A percentile compares a stretch with the other conserved stretches of the same genome.
These are phyloP conservation scores for Calonectria montana DNA, from an alignment of 2,329 filamentous ascomycete genomes.

Conservation along the genomic window DNA sequence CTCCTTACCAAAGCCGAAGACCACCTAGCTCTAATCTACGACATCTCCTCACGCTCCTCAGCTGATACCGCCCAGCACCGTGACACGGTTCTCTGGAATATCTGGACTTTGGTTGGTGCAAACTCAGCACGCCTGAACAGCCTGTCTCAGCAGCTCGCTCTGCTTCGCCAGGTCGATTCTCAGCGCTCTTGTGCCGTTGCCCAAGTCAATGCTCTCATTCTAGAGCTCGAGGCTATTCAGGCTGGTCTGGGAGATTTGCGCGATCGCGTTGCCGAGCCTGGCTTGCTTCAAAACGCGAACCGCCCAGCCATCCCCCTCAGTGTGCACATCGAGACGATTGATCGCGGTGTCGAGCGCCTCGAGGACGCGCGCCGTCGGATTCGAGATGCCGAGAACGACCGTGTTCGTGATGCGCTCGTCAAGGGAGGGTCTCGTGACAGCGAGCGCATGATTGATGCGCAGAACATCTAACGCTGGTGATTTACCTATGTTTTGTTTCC, in stretches of 20 bases:
- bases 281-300: slow-evolving; percentile 60
- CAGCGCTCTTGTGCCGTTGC: slow-evolving; percentile 75
- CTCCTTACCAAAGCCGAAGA: slow-evolving; percentile 76
- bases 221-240: slow-evolving; percentile 80
- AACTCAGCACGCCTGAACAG: slow-evolving; percentile 71
- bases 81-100: slow-evolving; percentile 73
- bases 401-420: slow-evolving; percentile 63
- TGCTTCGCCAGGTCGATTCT: slow-evolving; percentile 73
- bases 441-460: slow-evolving; percentile 55
- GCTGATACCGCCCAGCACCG: slow-evolving; percentile 67
- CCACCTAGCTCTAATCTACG: slow-evolving; percentile 76
- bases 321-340: slow-evolving; percentile 81
- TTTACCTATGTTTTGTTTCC: not conserved
- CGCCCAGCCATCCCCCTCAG: slow-evolving; percentile 66
- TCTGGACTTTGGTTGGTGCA: slow-evolving; percentile 81
- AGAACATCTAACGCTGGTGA: not conserved
- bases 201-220: slow-evolving; percentile 76
- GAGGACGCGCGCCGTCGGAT: slow-evolving; percentile 72
- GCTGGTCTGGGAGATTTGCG: slow-evolving; percentile 77
- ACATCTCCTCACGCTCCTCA: slow-evolving; percentile 74
- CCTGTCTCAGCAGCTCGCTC: slow-evolving; percentile 70
- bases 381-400: slow-evolving; percentile 68
- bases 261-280: slow-evolving; percentile 76
- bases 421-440: slow-evolving; percentile 56
- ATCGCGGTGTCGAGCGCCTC: slow-evolving; percentile 77